Conservation (phyloP, 805 yeast species). For the Candida yuanshanica region DNA sequence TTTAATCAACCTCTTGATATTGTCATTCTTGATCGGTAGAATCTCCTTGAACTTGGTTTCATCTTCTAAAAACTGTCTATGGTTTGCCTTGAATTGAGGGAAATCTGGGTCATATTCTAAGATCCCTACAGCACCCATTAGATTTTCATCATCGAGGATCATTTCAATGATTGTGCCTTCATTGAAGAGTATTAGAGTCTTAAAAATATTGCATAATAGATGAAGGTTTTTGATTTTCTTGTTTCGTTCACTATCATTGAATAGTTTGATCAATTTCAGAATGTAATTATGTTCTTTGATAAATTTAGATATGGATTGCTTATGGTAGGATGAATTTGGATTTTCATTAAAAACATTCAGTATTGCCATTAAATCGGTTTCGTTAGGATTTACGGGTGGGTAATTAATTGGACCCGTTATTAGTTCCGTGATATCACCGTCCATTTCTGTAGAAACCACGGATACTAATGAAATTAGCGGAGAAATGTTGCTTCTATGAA, state of each 20-base stretch:
- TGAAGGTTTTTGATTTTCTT: slow-evolving; percentile 54
- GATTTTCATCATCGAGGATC: slow-evolving; percentile 46
- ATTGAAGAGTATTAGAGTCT: slow-evolving; percentile 64
- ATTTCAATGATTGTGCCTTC: slow-evolving; percentile 57
- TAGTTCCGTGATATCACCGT: slow-evolving; percentile 62
- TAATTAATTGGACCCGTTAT: slow-evolving; percentile 73
- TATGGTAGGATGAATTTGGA: slow-evolving; percentile 54
- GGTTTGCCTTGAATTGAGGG: slow-evolving; percentile 75
- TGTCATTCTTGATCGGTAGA: slow-evolving; percentile 50
- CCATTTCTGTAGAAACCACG: slow-evolving; percentile 43
- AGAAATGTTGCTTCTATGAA: slow-evolving; percentile 50
- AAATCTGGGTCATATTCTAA: slow-evolving; percentile 88
- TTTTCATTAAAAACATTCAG: slow-evolving; percentile 50
- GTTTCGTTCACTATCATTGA: slow-evolving; percentile 49
- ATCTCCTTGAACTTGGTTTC: slow-evolving; percentile 66
- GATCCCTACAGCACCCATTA: slow-evolving; percentile 66
- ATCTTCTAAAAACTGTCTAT: slow-evolving; percentile 56
- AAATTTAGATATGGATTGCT: slow-evolving; percentile 52
- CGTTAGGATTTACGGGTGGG: slow-evolving; percentile 51
- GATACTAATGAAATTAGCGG: slow-evolving; percentile 69
- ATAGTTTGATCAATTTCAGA: slow-evolving; percentile 42
- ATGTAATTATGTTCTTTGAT: slow-evolving; percentile 52
- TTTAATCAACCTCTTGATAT: slow-evolving; percentile 51
- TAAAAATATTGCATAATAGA: slow-evolving; percentile 65
- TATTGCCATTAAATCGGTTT: slow-evolving; percentile 45